These are phyloP conservation scores for Coemansia sp. DNA, from an alignment of 192 early-diverging fungal genomes.

Conservation along the genomic window DNA sequence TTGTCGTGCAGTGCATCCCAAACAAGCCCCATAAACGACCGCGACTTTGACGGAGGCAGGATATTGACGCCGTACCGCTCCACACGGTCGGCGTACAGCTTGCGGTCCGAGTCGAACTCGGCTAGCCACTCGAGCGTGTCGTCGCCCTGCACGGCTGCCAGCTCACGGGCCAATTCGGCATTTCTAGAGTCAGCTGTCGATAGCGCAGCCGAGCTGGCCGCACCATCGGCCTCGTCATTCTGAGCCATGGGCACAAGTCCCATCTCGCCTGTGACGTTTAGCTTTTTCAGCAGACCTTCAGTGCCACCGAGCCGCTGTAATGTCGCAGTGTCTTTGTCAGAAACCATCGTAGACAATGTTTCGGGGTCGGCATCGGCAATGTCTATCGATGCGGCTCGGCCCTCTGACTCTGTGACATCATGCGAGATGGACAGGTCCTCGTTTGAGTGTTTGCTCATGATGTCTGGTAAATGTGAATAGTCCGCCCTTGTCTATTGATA, in stretches of 20 bases:
- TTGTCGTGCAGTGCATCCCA: slow-evolving; percentile 84
- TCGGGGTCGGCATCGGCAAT: slow-evolving; percentile 16
- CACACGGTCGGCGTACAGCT: slow-evolving; percentile 57
- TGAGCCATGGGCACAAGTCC: slow-evolving; percentile 21
- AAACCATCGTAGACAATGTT: slow-evolving; percentile 35
- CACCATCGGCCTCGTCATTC: neutral
- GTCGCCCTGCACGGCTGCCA: slow-evolving; percentile 38
- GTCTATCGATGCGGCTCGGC: neutral
- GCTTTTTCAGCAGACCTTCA: slow-evolving; percentile 19
- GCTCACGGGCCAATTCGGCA: slow-evolving; percentile 31
- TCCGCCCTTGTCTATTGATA: neutral
- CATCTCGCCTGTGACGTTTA: slow-evolving; percentile 25
- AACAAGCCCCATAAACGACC: slow-evolving; percentile 71
- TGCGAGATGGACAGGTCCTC: neutral
- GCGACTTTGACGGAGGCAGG: slow-evolving; percentile 67
- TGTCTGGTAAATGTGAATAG: neutral
- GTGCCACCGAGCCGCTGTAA: slow-evolving; percentile 48
- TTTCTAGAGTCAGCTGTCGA: neutral
- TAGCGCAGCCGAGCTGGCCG: slow-evolving; percentile 5
- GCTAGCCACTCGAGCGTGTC: slow-evolving; percentile 34
- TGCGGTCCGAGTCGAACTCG: slow-evolving; percentile 46
- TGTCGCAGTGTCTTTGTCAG: slow-evolving; percentile 35
- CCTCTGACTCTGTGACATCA: neutral
- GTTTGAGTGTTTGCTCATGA: neutral
- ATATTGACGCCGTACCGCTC: slow-evolving; percentile 69